phyloP scores from a whole-genome alignment of 768 basidiomycete species.

The Russula virescens region DNA sequence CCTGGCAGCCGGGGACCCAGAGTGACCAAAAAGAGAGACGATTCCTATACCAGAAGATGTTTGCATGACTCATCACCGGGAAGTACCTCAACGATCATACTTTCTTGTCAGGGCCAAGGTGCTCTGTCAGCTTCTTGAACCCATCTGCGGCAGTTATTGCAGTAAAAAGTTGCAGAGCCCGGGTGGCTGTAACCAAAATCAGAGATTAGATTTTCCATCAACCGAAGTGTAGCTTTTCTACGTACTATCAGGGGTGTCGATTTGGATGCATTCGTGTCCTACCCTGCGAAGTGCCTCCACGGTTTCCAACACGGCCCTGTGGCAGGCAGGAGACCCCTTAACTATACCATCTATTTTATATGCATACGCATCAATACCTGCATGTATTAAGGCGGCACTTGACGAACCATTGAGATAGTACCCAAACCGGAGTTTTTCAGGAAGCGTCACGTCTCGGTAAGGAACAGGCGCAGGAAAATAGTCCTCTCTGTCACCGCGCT shows the following conservation, averaged over 20 bases:
- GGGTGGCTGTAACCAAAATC: not conserved
- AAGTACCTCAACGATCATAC: not conserved
- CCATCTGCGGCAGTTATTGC: conserved; percentile 19
- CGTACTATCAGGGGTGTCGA: conserved; percentile 30
- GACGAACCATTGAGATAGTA: conserved; percentile 57
- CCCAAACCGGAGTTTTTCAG: conserved; percentile 61
- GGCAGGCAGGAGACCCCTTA: conserved; percentile 23
- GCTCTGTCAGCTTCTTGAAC: conserved; percentile 17
- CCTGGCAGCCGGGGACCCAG: conserved; percentile 20
- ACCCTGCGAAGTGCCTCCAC: conserved; percentile 32
- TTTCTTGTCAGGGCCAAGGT: conserved; percentile 22
- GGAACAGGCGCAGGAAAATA: conserved; percentile 45
- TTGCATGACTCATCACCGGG: not conserved
- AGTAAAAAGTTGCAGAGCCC: conserved; percentile 11
- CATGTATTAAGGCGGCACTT: not conserved
- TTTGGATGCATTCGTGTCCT: conserved; percentile 40
- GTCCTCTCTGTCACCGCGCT: conserved; percentile 2
- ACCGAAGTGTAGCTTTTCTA: too few relatives aligned
- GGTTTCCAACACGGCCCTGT: conserved; percentile 35
- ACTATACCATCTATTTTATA: conserved; percentile 7
- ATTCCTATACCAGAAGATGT: conserved; percentile 4
- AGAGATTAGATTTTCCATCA: too few relatives aligned
- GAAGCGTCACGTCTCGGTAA: conserved; percentile 51
- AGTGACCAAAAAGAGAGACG: conserved; percentile 20
- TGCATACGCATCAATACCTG: conserved; percentile 1